Evolutionary conservation across 2,329 filamentous ascomycete species (phyloP).

Genomic region (Kalaharituber pfeilii): DNA sequence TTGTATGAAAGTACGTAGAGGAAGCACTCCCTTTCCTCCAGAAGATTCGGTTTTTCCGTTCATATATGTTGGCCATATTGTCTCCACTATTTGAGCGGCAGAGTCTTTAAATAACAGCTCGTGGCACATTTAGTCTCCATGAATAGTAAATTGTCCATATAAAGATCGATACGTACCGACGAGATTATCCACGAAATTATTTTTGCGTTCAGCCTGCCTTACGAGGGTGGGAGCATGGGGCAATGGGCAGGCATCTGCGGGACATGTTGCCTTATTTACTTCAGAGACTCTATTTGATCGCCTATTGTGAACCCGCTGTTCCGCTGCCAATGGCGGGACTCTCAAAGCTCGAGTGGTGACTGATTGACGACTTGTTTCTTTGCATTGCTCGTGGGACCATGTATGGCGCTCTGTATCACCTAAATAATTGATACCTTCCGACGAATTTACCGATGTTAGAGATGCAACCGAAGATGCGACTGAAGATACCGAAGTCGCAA

Average conservation of each 20-base stretch:
- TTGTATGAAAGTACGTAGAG: conserved; percentile 88
- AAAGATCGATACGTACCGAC: conserved; percentile 58
- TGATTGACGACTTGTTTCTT: conserved; percentile 19
- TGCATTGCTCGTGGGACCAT: conserved; percentile 12
- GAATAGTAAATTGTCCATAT: conserved; percentile 10
- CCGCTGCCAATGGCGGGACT: conserved; percentile 35
- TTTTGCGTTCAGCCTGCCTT: conserved; percentile 78
- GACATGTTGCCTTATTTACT: conserved; percentile 37
- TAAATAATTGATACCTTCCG: conserved; percentile 28
- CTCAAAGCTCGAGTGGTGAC: conserved; percentile 9
- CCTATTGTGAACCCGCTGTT: conserved; percentile 45
- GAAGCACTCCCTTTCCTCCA: conserved; percentile 60
- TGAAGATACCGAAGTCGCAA: conserved; percentile 47
- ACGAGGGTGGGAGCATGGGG: conserved; percentile 45
- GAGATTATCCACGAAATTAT: conserved; percentile 88
- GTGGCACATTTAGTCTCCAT: conserved; percentile 11
- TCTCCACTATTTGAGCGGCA: conserved; percentile 90
- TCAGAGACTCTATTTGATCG: conserved; percentile 20
- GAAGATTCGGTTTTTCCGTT: conserved; percentile 56
- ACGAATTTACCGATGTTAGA: conserved; percentile 52
- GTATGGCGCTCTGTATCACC: conserved; percentile 12
- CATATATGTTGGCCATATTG: conserved; percentile 87
- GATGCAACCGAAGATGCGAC: conserved; percentile 57
- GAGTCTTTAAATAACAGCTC: conserved; percentile 46
- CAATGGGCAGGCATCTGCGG: conserved; percentile 39